Percentiles rank a stretch among this genome's conserved stretches.
Evolutionary conservation across 2,329 filamentous ascomycete genomes (phyloP).

Genomic region (Penicillium sp.): DNA sequence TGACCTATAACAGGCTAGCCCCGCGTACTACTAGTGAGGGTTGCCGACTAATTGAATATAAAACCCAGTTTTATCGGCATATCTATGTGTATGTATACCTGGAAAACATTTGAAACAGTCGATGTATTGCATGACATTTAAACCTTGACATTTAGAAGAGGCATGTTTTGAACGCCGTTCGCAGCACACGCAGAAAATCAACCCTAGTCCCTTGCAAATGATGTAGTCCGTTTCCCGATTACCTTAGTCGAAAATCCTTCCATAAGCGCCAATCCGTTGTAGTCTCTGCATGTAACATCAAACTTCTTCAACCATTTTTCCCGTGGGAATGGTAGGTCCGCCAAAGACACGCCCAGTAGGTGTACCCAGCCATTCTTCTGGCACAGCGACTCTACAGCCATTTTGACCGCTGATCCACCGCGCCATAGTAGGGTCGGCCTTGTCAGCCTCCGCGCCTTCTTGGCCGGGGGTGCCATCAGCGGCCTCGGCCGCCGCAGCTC

Average conservation of each 20-base stretch:
- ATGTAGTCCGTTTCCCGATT: constrained; percentile 18
- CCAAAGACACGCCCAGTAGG: constrained; percentile 43
- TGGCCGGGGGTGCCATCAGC: constrained; percentile 43
- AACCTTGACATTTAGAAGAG: background rate
- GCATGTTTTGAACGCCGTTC: constrained; percentile 10
- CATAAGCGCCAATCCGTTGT: constrained; percentile 25
- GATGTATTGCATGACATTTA: background rate
- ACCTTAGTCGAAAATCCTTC: constrained; percentile 10
- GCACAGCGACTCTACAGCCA: constrained; percentile 45
- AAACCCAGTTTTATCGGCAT: background rate
- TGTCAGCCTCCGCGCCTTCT: constrained; percentile 38
- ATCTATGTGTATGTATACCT: background rate
- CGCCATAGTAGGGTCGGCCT: constrained; percentile 45
- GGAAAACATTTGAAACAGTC: background rate
- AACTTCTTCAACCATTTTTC: constrained; percentile 42
- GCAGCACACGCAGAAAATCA: constrained; percentile 5
- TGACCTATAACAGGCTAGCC: background rate
- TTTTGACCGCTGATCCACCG: constrained; percentile 46
- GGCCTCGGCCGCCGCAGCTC: constrained; percentile 47
- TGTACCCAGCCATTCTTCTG: constrained; percentile 49
- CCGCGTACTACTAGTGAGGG: background rate
- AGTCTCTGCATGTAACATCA: constrained; percentile 18
- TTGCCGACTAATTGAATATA: background rate
- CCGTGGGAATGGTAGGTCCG: constrained; percentile 14
- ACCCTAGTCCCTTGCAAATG: constrained; percentile 9